phyloP scores from a whole-genome alignment of 75 land plant genomes.

The Selaginella moellendorffii region DNA sequence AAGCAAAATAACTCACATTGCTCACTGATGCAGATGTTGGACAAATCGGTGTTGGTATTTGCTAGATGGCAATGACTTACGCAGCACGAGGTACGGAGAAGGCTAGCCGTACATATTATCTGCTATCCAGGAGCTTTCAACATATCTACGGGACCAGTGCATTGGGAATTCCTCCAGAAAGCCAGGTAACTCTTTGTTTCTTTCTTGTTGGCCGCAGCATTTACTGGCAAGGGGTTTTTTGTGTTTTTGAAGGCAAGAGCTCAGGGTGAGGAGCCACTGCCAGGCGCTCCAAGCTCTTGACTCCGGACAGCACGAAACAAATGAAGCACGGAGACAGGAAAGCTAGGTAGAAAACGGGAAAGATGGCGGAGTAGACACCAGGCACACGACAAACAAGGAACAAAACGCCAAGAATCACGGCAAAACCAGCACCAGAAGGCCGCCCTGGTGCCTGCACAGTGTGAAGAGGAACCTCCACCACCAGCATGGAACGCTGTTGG shows the following conservation, averaged over 20 bases:
- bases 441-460: background rate
- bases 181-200: conserved; percentile 46
- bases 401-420: too few species aligned
- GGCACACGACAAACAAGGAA: too few species aligned
- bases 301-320: too few species aligned
- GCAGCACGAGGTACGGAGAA: conserved; percentile 78
- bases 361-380: too few species aligned
- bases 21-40: conserved; percentile 62
- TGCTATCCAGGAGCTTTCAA: conserved; percentile 99
- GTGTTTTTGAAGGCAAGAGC: too few species aligned
- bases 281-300: too few species aligned
- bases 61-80: conserved; percentile 87
- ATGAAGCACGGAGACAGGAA: too few species aligned
- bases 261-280: too few species aligned
- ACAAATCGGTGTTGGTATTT: conserved; percentile 86
- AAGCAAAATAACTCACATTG: too few species aligned
- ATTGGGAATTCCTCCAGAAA: conserved; percentile 85
- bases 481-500: too few species aligned
- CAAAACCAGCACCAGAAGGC: background rate
- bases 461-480: background rate
- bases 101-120: conserved; percentile 65
- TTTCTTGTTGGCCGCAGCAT: background rate
- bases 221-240: background rate
- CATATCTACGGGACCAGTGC: conserved; percentile 94
- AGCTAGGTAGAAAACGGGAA: too few species aligned